Evolutionary conservation across 306 rosid genomes (phyloP).

Genomic region (Spatholobus suberectus): DNA sequence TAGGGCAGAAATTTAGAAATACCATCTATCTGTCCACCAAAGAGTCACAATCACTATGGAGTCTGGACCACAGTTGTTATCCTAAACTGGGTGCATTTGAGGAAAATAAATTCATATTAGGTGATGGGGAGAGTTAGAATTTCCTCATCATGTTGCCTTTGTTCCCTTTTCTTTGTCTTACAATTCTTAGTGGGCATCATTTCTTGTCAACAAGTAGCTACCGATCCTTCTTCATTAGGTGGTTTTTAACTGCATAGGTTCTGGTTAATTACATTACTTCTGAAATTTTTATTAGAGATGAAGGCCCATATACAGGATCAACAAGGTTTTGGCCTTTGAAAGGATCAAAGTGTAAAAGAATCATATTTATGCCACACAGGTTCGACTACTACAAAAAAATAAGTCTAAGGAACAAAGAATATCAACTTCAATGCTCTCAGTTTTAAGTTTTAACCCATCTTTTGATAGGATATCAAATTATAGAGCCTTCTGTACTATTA

Average conservation of each 20-base stretch:
- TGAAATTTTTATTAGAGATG: not conserved
- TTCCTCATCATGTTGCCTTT: not conserved
- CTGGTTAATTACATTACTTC: slow-evolving; percentile 1
- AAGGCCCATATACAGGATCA: not conserved
- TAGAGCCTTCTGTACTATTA: slow-evolving; percentile 1
- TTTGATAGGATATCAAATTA: not conserved
- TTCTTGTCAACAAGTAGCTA: not conserved
- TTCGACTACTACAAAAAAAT: not conserved
- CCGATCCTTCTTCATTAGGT: not conserved
- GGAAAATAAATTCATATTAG: slow-evolving; percentile 9
- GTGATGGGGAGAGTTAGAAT: slow-evolving; percentile 6
- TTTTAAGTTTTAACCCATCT: not conserved
- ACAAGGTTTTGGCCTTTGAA: slow-evolving; percentile 35
- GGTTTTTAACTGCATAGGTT: not conserved
- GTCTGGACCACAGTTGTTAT: not conserved
- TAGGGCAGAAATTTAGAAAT: slow-evolving; percentile 22
- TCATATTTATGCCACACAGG: not conserved
- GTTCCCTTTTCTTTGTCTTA: not conserved
- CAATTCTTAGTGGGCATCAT: not conserved
- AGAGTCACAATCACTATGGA: not conserved
- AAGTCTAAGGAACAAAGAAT: not conserved
- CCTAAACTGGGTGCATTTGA: not conserved
- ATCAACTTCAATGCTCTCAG: slow-evolving; percentile 12
- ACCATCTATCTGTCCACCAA: not conserved
- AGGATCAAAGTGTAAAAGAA: slow-evolving; percentile 26